A percentile compares a stretch with the other conserved stretches of the same genome.
phyloP scores from a whole-genome alignment of 2,329 filamentous ascomycete species.

The Allantophomopsis lycopodina region DNA sequence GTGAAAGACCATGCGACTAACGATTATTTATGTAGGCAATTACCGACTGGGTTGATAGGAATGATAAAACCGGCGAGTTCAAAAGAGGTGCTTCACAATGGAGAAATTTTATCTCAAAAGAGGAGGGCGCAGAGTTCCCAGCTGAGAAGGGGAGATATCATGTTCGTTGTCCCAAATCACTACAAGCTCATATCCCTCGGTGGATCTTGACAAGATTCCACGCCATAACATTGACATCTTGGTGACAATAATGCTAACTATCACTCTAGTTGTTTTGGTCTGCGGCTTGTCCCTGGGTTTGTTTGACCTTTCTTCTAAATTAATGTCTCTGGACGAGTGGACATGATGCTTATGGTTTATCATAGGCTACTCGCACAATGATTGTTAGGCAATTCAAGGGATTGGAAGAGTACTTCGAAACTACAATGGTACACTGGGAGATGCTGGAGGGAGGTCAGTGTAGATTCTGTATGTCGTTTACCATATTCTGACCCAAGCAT shows the following conservation, averaged over 20 bases:
- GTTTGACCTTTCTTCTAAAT: no score
- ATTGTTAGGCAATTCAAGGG: slow-evolving; percentile 88
- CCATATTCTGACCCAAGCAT: no score
- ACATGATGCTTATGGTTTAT: no score
- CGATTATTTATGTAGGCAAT: slow-evolving; percentile 31
- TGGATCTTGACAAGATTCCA: slow-evolving; percentile 63
- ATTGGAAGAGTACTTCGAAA: slow-evolving; percentile 66
- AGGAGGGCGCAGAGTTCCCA: slow-evolving; percentile 50
- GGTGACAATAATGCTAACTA: slow-evolving; percentile 51
- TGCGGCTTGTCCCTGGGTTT: slow-evolving; percentile 22
- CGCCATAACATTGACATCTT: slow-evolving; percentile 64
- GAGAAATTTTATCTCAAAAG: slow-evolving; percentile 49
- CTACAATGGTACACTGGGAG: slow-evolving; percentile 35
- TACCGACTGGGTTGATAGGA: slow-evolving; percentile 71
- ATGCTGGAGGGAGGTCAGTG: slow-evolving; percentile 40
- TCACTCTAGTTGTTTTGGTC: slow-evolving; percentile 13
- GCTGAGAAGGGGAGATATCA: slow-evolving; percentile 84
- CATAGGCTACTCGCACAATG: slow-evolving; percentile 42
- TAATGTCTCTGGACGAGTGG: no score
- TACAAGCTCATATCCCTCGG: slow-evolving; percentile 69
- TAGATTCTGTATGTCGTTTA: no score
- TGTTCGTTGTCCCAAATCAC: slow-evolving; percentile 26
- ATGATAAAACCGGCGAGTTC: slow-evolving; percentile 78
- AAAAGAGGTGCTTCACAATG: slow-evolving; percentile 79
- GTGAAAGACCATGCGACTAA: no score